These are phyloP conservation scores for Aspergillus fumigatiaffinis DNA, from an alignment of 2,329 filamentous ascomycete species.

Conservation along the genomic window DNA sequence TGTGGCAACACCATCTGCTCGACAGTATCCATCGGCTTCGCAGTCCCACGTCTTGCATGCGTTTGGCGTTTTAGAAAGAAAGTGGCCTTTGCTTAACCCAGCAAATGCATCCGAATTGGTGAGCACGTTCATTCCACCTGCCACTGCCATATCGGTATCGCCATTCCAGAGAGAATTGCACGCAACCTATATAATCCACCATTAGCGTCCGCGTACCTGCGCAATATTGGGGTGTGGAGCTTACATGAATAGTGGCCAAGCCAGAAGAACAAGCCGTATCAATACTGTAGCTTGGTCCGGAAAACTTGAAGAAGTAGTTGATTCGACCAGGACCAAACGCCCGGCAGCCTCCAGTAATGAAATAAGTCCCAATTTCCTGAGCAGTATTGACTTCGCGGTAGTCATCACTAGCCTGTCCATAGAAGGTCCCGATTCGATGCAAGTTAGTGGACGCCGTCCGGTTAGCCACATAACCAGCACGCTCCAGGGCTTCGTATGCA, in stretches of 20 bases:
- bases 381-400: conserved; percentile 64
- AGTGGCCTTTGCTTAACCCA: conserved; percentile 57
- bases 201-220: too few relatives aligned
- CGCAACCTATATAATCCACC: conserved; percentile 45
- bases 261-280: conserved; percentile 75
- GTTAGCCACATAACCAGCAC: conserved; percentile 71
- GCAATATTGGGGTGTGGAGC: too few relatives aligned
- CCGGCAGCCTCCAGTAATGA: conserved; percentile 58
- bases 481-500: conserved; percentile 62
- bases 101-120: conserved; percentile 76
- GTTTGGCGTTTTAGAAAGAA: conserved; percentile 33
- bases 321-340: conserved; percentile 62
- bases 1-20: conserved; percentile 48
- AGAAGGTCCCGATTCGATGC: conserved; percentile 65
- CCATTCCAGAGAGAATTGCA: conserved; percentile 69
- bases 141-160: conserved; percentile 75
- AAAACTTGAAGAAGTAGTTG: conserved; percentile 73
- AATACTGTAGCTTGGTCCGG: conserved; percentile 65
- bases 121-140: conserved; percentile 69
- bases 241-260: conserved; percentile 57
- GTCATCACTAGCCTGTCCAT: conserved; percentile 69
- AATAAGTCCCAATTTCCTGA: conserved; percentile 66
- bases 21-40: conserved; percentile 53
- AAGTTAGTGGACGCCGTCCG: conserved; percentile 62
- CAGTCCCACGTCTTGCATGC: conserved; percentile 48